Conservation (phyloP, 768 basidiomycete species). For the Suillus cothurnatus region DNA sequence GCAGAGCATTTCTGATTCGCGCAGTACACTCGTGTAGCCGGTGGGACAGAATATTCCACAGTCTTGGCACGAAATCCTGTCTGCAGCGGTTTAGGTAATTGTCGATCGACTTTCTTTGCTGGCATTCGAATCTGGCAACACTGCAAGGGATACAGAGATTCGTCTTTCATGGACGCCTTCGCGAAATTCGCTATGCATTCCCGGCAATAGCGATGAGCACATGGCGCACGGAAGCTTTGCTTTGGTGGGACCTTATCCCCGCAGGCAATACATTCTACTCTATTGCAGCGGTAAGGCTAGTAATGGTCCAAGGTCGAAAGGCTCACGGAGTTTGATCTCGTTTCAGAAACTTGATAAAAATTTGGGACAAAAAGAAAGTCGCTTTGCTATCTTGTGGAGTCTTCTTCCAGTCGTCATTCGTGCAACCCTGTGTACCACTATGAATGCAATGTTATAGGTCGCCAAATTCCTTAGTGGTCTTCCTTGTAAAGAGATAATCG, state of each 20-base stretch:
- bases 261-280: conserved; percentile 43
- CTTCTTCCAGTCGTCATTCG: not conserved
- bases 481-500: not conserved
- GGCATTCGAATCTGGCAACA: conserved; percentile 49
- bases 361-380: not conserved
- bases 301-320: not conserved
- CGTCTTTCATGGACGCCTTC: conserved; percentile 45
- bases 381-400: not conserved
- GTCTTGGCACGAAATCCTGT: conserved; percentile 43
- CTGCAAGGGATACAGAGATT: conserved; percentile 51
- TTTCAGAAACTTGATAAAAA: conserved; percentile 4
- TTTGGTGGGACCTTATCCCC: conserved; percentile 30
- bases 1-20: conserved; percentile 47
- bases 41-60: conserved; percentile 47
- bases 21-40: conserved; percentile 51
- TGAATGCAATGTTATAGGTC: not conserved
- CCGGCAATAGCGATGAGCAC: conserved; percentile 51
- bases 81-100: conserved; percentile 34
- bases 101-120: conserved; percentile 26
- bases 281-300: conserved; percentile 9
- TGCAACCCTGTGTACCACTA: not conserved
- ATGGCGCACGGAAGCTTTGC: conserved; percentile 38
- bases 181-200: conserved; percentile 46
- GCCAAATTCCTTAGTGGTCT: not conserved
- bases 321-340: conserved; percentile 1